Evolutionary conservation across 371 early-diverging fungal genomes (phyloP).

Genomic region (Neoconidiobolus thromboides): DNA sequence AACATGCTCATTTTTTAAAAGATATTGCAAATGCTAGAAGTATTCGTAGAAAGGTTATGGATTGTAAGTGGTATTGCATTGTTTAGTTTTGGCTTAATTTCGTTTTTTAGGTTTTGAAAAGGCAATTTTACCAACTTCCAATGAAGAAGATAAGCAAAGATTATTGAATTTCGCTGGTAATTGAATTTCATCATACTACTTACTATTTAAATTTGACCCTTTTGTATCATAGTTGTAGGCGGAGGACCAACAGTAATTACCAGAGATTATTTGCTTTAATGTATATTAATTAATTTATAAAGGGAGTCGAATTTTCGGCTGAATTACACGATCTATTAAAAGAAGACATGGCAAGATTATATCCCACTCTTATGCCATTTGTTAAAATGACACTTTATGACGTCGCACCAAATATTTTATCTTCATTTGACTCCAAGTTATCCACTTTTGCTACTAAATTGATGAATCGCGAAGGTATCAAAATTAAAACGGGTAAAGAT

Average conservation of each 20-base stretch:
- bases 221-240: conserved; percentile 32
- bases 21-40: conserved; percentile 50
- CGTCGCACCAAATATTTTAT: conserved; percentile 46
- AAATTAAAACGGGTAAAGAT: conserved; percentile 28
- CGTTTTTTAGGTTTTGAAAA: conserved; percentile 40
- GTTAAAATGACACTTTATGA: conserved; percentile 50
- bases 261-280: not conserved
- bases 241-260: conserved; percentile 46
- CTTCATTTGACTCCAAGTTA: conserved; percentile 43
- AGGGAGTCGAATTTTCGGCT: conserved; percentile 50
- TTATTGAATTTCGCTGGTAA: conserved; percentile 55
- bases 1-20: conserved; percentile 49
- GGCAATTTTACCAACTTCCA: conserved; percentile 41
- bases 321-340: conserved; percentile 59
- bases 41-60: conserved; percentile 47
- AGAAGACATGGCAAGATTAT: conserved; percentile 46
- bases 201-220: not conserved
- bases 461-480: conserved; percentile 45
- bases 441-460: conserved; percentile 39
- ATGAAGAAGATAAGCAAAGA: conserved; percentile 40
- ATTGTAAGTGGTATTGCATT: conserved; percentile 22
- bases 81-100: not conserved
- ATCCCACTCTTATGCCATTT: conserved; percentile 34
- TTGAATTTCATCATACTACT: not conserved
- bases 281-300: not conserved